phyloP scores from a whole-genome alignment of 805 yeast genomes.

The Ogataea minuta region DNA sequence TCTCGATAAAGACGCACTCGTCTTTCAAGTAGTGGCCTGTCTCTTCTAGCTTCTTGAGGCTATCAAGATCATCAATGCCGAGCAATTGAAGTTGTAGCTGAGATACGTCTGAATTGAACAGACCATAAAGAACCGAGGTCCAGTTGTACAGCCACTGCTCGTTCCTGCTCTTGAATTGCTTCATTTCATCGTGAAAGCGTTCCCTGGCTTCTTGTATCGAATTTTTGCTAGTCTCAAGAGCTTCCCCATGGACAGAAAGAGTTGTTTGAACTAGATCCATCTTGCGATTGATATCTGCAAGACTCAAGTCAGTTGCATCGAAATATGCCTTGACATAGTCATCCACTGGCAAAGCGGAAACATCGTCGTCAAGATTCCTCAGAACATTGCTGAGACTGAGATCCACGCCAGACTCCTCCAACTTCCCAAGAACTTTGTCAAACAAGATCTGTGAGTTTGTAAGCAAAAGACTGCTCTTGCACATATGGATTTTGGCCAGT shows the following conservation, averaged over 20 bases:
- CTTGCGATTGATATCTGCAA: constrained; percentile 22
- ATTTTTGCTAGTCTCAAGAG: constrained; percentile 10
- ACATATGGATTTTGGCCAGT: constrained; percentile 23
- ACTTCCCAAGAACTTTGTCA: constrained; percentile 29
- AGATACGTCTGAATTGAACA: constrained; percentile 26
- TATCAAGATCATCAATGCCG: constrained; percentile 25
- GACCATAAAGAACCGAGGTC: constrained; percentile 30
- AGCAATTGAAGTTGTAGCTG: constrained; percentile 27
- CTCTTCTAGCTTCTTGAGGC: constrained; percentile 23
- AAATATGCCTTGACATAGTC: constrained; percentile 16
- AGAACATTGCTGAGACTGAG: constrained; percentile 12
- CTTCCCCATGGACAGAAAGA: constrained; percentile 9
- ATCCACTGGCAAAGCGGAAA: constrained; percentile 2
- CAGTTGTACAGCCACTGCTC: constrained; percentile 29
- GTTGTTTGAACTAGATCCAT: constrained; percentile 15
- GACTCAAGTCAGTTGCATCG: constrained; percentile 22
- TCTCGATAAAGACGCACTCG: constrained; percentile 20
- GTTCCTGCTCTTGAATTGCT: constrained; percentile 12
- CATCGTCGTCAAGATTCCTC: constrained; percentile 11
- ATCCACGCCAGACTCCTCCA: constrained; percentile 17
- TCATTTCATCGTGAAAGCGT: constrained; percentile 13
- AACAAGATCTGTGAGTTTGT: constrained; percentile 27
- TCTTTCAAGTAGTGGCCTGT: constrained; percentile 23
- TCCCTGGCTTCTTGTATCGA: constrained; percentile 11
- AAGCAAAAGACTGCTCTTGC: constrained; percentile 28